These are phyloP conservation scores for Penicillium sp. DNA, from an alignment of 2,329 filamentous ascomycete species.

Conservation along the genomic window DNA sequence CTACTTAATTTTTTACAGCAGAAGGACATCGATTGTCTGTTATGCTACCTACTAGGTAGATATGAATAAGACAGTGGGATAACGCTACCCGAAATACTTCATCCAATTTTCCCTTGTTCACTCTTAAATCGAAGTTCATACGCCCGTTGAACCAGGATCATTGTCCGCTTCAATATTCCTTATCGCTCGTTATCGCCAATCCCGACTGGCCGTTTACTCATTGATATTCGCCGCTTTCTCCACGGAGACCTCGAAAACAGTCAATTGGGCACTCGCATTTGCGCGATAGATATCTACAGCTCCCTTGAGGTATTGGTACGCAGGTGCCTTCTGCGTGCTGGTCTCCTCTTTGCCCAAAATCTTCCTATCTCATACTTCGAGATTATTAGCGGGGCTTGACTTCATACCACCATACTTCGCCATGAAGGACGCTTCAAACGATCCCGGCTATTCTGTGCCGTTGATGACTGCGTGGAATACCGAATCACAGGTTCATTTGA, in stretches of 20 bases:
- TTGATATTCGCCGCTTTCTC: conserved; percentile 20
- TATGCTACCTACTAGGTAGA: background rate
- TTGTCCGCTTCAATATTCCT: conserved; percentile 8
- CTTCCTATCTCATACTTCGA: background rate
- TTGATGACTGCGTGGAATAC: conserved; percentile 43
- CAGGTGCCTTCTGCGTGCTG: background rate
- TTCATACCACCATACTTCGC: conserved; percentile 19
- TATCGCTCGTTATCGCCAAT: conserved; percentile 27
- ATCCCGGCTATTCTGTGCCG: conserved; percentile 23
- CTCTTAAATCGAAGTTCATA: background rate
- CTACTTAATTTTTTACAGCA: background rate
- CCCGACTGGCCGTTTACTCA: conserved; percentile 23
- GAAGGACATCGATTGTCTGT: background rate
- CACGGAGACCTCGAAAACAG: conserved; percentile 19
- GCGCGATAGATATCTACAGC: background rate
- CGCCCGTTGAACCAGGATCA: background rate
- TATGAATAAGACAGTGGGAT: conserved; percentile 1
- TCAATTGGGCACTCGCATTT: background rate
- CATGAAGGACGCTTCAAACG: conserved; percentile 34
- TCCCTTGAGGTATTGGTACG: background rate
- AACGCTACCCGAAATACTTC: background rate
- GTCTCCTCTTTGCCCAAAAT: background rate
- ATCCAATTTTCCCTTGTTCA: background rate
- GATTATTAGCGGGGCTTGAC: conserved; percentile 12
- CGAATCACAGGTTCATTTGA: conserved; percentile 62